Evolutionary conservation across 2,329 filamentous ascomycete genomes (phyloP).

Genomic region (Verruconis gallopava): DNA sequence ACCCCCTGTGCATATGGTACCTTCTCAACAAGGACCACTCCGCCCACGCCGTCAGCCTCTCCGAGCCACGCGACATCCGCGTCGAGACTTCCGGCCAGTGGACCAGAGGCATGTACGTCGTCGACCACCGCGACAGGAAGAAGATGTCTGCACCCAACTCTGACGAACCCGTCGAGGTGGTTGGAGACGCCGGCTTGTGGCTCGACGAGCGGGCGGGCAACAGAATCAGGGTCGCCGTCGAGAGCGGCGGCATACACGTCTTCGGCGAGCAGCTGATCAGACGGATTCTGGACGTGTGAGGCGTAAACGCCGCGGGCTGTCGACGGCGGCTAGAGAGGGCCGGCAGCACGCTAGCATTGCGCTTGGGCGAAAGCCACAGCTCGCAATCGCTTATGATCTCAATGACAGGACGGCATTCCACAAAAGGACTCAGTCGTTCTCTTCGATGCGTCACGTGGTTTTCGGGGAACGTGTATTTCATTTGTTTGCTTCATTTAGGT

Average conservation of each 20-base stretch:
- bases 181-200: slow-evolving; percentile 67
- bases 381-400: too few relatives aligned
- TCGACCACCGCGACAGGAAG: slow-evolving; percentile 50
- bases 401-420: too few relatives aligned
- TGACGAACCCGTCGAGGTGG: slow-evolving; percentile 33
- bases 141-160: slow-evolving; percentile 30
- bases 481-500: too few relatives aligned
- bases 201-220: slow-evolving; percentile 63
- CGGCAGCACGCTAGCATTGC: too few relatives aligned
- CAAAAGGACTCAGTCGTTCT: too few relatives aligned
- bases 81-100: slow-evolving; percentile 87
- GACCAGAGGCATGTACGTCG: slow-evolving; percentile 82
- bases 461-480: too few relatives aligned
- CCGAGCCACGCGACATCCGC: slow-evolving; percentile 60
- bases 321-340: too few relatives aligned
- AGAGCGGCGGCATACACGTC: slow-evolving; percentile 51
- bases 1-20: slow-evolving; percentile 31
- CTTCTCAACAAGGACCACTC: slow-evolving; percentile 12
- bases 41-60: slow-evolving; percentile 2
- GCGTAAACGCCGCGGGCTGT: too few relatives aligned
- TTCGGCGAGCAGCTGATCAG: slow-evolving; percentile 56
- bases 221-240: slow-evolving; percentile 60
- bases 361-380: too few relatives aligned
- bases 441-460: too few relatives aligned
- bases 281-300: slow-evolving; percentile 40